These are phyloP conservation scores for Saccharomycopsis sp. DNA, from an alignment of 805 yeast species.

Conservation along the genomic window DNA sequence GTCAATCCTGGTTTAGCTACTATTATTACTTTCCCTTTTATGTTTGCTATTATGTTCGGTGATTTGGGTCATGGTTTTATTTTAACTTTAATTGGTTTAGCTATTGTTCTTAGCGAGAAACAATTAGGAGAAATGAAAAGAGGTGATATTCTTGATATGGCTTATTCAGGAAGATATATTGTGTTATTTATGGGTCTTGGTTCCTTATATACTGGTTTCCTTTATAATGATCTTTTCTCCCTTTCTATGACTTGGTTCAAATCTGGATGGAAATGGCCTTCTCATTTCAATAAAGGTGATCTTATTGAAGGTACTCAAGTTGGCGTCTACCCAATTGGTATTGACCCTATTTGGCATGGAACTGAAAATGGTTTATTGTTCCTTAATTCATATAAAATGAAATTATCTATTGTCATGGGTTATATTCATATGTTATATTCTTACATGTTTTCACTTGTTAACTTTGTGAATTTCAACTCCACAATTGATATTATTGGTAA, in stretches of 20 bases:
- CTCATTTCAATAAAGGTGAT: constrained; percentile 38
- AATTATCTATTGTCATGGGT: constrained; percentile 66
- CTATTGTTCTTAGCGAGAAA: constrained; percentile 45
- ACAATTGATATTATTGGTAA: constrained; percentile 60
- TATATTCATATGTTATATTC: constrained; percentile 68
- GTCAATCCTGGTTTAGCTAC: constrained; percentile 70
- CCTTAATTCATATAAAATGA: constrained; percentile 70
- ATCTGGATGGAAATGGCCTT: constrained; percentile 65
- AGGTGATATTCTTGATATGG: constrained; percentile 74
- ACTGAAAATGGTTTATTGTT: constrained; percentile 60
- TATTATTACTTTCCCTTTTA: constrained; percentile 65
- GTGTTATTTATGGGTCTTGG: constrained; percentile 60
- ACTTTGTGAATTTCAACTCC: constrained; percentile 46
- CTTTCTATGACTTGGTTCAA: constrained; percentile 56
- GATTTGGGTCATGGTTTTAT: constrained; percentile 72
- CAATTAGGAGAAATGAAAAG: constrained; percentile 43
- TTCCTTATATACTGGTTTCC: constrained; percentile 64
- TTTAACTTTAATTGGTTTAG: constrained; percentile 43
- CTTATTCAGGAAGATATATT: constrained; percentile 60
- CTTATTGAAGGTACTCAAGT: constrained; percentile 35
- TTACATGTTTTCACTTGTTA: constrained; percentile 55
- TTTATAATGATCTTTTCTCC: constrained; percentile 65
- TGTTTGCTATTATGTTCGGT: constrained; percentile 82
- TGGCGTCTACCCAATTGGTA: constrained; percentile 51
- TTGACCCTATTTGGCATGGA: constrained; percentile 76